Base-by-base conservation (phyloP, 495 filamentous ascomycete species). In the Aspergillus egyptiacus region DNA sequence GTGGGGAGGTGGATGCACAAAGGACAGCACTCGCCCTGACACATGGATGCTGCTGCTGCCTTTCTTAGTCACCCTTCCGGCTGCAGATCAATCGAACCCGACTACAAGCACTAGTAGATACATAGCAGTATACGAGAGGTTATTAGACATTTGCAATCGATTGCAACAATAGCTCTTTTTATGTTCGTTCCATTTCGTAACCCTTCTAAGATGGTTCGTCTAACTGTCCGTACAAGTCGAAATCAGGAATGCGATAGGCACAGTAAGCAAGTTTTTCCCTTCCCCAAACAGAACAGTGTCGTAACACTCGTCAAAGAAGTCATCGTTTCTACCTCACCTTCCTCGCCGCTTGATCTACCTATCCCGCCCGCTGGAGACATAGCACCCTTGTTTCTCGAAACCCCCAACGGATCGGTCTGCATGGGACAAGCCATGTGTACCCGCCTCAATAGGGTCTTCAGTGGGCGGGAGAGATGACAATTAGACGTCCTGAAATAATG, bases 291-390 rank as follows among this genome's bases (percentile, higher is more conserved):
- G 51, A 62, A 64, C 61, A 66, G 60, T 66, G 44, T 68, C 68
- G 57, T 67, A 65, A 63, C 60, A 64, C 57, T 60, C 61, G 59
- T 60, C 59, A 67, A 61, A 51, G 43, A 62, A 64, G 59, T 61
- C 61, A 53, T 44, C 56, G 51, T 60, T 39, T 38, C 43, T 55
- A 61, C 55, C 57, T 55, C 54, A 55, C 52, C 56, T 27, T 31
- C 43, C 47, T 46, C 38, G 38, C 33, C 39, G 46, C 49, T 31
- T 42, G 38, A 34, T 43, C 51, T 27, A 46, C 39, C 45, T 13
- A 52, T n/a, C 42, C 51, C 48, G 32, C 41, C 49, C 43, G 49
- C 37, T 49, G 30, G 35, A 50, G 19, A 50, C 27, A 44, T 23
- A 33, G 46, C 23, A 31, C 25, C 28, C 41, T 51, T 46, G 25